Evolutionary conservation across 2,329 filamentous ascomycete species (phyloP).

Genomic region (Cyclaneusma minus): DNA sequence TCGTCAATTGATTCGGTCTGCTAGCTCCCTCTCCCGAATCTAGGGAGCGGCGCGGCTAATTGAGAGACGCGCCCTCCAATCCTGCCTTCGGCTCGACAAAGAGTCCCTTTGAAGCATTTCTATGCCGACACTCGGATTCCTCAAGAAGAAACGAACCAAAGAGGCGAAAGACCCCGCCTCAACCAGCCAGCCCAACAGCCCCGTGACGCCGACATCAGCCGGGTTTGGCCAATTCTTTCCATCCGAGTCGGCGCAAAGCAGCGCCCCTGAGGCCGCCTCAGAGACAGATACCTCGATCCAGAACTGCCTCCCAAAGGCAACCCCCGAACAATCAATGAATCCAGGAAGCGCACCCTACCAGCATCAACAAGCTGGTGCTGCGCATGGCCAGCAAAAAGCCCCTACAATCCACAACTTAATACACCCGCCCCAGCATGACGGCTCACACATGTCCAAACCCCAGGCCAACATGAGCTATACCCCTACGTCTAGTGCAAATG

Average conservation of each 20-base stretch:
- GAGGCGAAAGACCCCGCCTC: conserved; percentile 57
- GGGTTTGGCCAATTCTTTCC: conserved; percentile 27
- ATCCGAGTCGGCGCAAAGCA: conserved; percentile 22
- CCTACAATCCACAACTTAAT: conserved; percentile 76
- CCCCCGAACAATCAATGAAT: conserved; percentile 12
- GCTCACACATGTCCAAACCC: too few species aligned
- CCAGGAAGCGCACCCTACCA: conserved; percentile 15
- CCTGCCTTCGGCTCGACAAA: too few species aligned
- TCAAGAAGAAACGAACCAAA: conserved; percentile 98
- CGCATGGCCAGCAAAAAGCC: conserved; percentile 39
- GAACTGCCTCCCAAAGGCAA: conserved; percentile 9
- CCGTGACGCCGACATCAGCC: conserved; percentile 41
- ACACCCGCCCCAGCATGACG: conserved; percentile 43
- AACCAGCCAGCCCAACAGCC: conserved; percentile 52
- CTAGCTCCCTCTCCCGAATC: too few species aligned
- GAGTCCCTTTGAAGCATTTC: neutral
- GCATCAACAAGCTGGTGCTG: conserved; percentile 19
- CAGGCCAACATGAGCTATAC: conserved; percentile 21
- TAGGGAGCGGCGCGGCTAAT: too few species aligned
- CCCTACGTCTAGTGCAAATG: conserved; percentile 16
- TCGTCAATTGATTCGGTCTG: too few species aligned
- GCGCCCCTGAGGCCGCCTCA: conserved; percentile 12
- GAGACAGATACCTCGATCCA: conserved; percentile 14
- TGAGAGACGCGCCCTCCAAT: too few species aligned
- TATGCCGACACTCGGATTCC: conserved; percentile 91